Evolutionary conservation across 225 moss, liverwort and hornwort genomes (phyloP).

Genomic region (Takakia lepidozioides): DNA sequence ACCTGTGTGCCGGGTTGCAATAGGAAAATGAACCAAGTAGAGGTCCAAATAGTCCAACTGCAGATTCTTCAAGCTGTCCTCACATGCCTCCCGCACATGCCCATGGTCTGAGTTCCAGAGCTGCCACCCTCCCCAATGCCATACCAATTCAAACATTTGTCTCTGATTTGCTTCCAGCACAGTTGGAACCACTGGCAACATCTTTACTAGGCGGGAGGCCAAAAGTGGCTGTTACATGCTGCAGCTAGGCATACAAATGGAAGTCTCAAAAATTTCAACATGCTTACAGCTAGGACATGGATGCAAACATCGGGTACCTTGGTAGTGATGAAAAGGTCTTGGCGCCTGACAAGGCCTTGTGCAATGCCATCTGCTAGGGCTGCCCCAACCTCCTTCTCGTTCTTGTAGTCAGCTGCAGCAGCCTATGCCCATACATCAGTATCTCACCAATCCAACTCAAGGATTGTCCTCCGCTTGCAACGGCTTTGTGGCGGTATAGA

Average conservation of each 20-base stretch:
- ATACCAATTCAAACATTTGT: background rate
- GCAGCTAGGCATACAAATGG: no score
- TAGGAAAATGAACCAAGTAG: slow-evolving; percentile 81
- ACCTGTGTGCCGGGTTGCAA: slow-evolving; percentile 83
- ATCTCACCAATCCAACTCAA: no score
- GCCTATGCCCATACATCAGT: background rate
- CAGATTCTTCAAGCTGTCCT: slow-evolving; percentile 80
- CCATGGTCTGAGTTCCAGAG: slow-evolving; percentile 97
- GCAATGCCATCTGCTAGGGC: slow-evolving; percentile 68
- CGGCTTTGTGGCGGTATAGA: no score
- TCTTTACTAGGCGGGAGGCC: no score
- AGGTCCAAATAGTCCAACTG: slow-evolving; percentile 86
- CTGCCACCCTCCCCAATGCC: slow-evolving; percentile 22
- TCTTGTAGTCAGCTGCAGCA: slow-evolving; percentile 80
- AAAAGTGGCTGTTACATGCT: no score
- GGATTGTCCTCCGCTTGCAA: no score
- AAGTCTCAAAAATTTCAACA: no score
- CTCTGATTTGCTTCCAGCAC: no score
- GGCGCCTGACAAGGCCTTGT: slow-evolving; percentile 80
- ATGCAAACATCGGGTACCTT: slow-evolving; percentile 34
- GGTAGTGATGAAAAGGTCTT: slow-evolving; percentile 85
- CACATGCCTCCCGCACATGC: slow-evolving; percentile 76
- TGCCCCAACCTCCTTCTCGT: slow-evolving; percentile 88
- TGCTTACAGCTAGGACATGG: no score
- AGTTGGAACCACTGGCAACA: no score